Conservation (phyloP, 169 alveolate species). For the Plasmodium gallinaceum region DNA sequence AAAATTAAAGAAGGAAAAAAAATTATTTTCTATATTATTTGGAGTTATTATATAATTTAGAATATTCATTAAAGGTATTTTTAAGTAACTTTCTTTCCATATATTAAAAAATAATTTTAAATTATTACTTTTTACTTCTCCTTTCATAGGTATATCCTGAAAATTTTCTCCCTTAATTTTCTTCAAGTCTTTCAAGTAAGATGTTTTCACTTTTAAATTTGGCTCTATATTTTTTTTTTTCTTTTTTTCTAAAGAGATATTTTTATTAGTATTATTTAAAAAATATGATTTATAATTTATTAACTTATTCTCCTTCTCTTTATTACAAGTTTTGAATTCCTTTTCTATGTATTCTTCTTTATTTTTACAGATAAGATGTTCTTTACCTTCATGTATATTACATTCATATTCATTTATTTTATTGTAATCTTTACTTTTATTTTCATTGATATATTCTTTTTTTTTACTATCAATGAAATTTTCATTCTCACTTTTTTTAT, state of each 20-base stretch:
- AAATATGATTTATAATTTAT: not conserved
- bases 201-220: not conserved
- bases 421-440: not conserved
- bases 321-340: not conserved
- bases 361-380: not conserved
- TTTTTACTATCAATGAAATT: not conserved
- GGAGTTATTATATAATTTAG: constrained; percentile 52
- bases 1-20: constrained; percentile 60
- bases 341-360: constrained; percentile 2
- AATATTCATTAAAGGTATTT: constrained; percentile 52
- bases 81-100: constrained; percentile 53
- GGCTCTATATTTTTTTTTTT: not conserved
- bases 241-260: not conserved
- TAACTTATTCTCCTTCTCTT: not conserved
- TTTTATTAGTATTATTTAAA: not conserved
- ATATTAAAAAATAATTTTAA: constrained; percentile 18
- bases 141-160: not conserved
- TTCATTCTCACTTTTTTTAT: not conserved
- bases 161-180: not conserved
- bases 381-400: not conserved
- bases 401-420: not conserved
- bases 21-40: constrained; percentile 7
- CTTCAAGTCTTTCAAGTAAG: not conserved
- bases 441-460: not conserved
- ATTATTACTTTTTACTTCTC: constrained; percentile 15